Conservation (phyloP, 164 flowering plant genomes). For the Akebia trifoliata region DNA sequence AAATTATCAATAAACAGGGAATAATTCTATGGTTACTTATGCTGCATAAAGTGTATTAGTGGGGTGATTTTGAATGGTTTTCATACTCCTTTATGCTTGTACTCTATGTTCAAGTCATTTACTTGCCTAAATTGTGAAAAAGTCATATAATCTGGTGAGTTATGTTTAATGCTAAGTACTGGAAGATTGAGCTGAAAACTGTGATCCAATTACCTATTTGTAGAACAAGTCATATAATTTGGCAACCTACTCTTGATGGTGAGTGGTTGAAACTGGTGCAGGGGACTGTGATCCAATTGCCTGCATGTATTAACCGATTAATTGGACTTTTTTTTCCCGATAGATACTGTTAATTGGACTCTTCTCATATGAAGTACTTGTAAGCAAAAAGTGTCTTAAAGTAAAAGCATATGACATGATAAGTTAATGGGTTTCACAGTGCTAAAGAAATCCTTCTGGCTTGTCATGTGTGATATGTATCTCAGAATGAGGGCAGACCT, state of each 20-base stretch:
- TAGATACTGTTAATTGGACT: no score
- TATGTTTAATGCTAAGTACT: background rate
- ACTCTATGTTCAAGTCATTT: background rate
- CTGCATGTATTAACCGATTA: background rate
- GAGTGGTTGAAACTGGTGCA: slow-evolving; percentile 1
- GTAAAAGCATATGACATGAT: background rate
- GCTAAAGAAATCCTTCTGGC: no score
- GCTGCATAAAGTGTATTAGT: background rate
- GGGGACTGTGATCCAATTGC: slow-evolving; percentile 2
- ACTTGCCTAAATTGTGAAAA: background rate
- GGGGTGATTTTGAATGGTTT: background rate
- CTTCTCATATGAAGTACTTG: background rate
- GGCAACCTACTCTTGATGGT: background rate
- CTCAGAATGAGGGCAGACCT: background rate
- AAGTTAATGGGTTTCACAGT: background rate
- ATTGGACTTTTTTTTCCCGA: no score
- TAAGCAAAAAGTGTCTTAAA: background rate
- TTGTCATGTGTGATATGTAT: no score
- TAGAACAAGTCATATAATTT: background rate
- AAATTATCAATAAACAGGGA: slow-evolving; percentile 8
- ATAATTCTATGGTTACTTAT: background rate
- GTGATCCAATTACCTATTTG: background rate
- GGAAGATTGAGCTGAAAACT: background rate
- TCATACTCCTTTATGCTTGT: background rate
- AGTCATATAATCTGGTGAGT: background rate